Evolutionary conservation across 2,329 filamentous ascomycete genomes (phyloP).

Genomic region (Emericellopsis cladophorae): DNA sequence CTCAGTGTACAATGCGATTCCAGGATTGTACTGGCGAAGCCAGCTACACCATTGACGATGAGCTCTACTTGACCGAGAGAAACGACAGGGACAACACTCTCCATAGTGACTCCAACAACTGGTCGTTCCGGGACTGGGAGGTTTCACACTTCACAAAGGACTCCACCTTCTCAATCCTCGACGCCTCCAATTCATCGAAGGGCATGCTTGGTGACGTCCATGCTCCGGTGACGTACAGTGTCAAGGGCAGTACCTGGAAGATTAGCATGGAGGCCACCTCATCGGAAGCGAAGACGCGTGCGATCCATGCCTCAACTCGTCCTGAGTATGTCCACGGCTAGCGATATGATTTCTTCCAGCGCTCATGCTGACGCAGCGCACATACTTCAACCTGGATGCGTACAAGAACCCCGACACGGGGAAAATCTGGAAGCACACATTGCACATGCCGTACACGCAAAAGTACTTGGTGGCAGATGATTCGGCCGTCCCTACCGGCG

Average conservation of each 20-base stretch:
- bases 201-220: conserved; percentile 51
- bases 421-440: conserved; percentile 46
- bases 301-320: conserved; percentile 6
- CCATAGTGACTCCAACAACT: conserved; percentile 46
- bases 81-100: conserved; percentile 44
- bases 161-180: conserved; percentile 51
- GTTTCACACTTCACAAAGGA: conserved; percentile 38
- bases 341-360: conserved; percentile 14
- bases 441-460: conserved; percentile 49
- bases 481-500: conserved; percentile 45
- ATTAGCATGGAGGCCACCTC: conserved; percentile 47
- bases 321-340: not conserved
- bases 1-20: conserved; percentile 49
- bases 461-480: conserved; percentile 44
- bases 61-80: conserved; percentile 36
- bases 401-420: conserved; percentile 44
- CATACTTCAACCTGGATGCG: conserved; percentile 57
- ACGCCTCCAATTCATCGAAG: conserved; percentile 41
- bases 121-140: conserved; percentile 52
- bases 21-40: conserved; percentile 48
- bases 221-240: conserved; percentile 49
- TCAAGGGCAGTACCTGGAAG: conserved; percentile 42
- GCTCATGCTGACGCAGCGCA: conserved; percentile 53
- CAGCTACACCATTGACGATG: conserved; percentile 38
- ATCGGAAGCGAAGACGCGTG: conserved; percentile 30